Conservation (phyloP, 2,329 filamentous ascomycete species). For the Bipolaris victoriae region DNA sequence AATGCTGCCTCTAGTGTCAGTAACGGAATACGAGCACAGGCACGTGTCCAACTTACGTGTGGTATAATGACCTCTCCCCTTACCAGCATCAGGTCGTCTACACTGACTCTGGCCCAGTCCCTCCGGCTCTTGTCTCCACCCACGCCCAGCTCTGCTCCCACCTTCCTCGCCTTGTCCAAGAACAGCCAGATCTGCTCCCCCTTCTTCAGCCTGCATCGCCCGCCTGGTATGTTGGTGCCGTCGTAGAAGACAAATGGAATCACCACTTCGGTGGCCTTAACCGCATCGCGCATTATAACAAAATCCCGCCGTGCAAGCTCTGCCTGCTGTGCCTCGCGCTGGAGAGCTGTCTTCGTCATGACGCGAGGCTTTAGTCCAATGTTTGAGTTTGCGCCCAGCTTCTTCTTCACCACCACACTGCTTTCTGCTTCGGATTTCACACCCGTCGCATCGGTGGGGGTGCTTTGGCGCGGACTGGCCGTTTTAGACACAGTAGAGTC, state of each 20-base stretch:
- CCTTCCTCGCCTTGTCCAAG: slow-evolving; percentile 86
- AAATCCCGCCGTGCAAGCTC: slow-evolving; percentile 82
- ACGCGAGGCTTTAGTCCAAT: slow-evolving; percentile 69
- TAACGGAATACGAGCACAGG: not conserved
- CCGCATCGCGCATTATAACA: slow-evolving; percentile 77
- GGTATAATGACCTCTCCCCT: slow-evolving; percentile 90
- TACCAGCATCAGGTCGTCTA: slow-evolving; percentile 95
- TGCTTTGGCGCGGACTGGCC: slow-evolving; percentile 49
- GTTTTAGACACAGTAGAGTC: slow-evolving; percentile 51
- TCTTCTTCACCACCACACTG: slow-evolving; percentile 51
- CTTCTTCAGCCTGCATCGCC: slow-evolving; percentile 85
- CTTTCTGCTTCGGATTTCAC: slow-evolving; percentile 40
- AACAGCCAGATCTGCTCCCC: slow-evolving; percentile 94
- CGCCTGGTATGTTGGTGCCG: slow-evolving; percentile 85
- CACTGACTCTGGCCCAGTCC: slow-evolving; percentile 91
- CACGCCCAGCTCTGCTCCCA: slow-evolving; percentile 82
- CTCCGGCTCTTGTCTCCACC: slow-evolving; percentile 70
- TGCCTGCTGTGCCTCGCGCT: slow-evolving; percentile 78
- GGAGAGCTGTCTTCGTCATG: slow-evolving; percentile 75
- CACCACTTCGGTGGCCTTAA: slow-evolving; percentile 86
- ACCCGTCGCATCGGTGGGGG: slow-evolving; percentile 47
- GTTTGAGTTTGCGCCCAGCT: slow-evolving; percentile 66
- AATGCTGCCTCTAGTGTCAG: slow-evolving; percentile 68
- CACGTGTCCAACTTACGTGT: slow-evolving; percentile 65
- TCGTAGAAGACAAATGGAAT: slow-evolving; percentile 98